A percentile compares a stretch with the other conserved stretches of the same genome.
phyloP scores from a whole-genome alignment of 169 alveolate genomes.

The Miamiensis avidus region DNA sequence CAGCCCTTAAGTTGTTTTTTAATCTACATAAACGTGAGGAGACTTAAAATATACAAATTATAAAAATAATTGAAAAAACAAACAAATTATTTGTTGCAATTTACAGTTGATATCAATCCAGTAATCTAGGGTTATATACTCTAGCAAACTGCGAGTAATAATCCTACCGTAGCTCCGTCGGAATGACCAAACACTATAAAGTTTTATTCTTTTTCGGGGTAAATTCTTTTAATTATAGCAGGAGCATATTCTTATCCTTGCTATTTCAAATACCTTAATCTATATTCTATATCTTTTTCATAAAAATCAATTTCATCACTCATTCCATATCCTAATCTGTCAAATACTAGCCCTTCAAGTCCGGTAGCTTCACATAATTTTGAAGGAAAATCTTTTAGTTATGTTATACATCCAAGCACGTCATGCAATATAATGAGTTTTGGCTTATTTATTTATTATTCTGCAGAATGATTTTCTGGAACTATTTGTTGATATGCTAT shows the following conservation, averaged over 20 bases:
- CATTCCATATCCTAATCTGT: neutral
- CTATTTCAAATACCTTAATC: neutral
- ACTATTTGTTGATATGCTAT: neutral
- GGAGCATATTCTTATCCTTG: neutral
- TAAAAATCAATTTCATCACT: neutral
- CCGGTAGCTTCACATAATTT: neutral
- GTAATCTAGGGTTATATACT: neutral
- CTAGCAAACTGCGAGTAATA: neutral
- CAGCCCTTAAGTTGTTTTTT: neutral
- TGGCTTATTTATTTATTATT: neutral
- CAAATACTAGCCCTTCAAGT: neutral
- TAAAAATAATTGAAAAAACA: neutral
- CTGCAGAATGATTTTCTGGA: neutral
- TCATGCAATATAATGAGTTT: neutral
- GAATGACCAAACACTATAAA: neutral
- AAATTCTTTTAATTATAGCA: neutral
- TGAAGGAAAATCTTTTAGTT: neutral
- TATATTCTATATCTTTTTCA: neutral
- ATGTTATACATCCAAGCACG: neutral
- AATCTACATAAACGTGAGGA: neutral
- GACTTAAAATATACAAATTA: neutral
- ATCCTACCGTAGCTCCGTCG: neutral
- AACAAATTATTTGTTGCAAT: neutral
- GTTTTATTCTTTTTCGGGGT: neutral
- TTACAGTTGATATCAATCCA: neutral